Evolutionary conservation across 345 rosid genomes (phyloP), one percentile per base, ranked within the genome.

Genomic region (Passiflora organensis): DNA sequence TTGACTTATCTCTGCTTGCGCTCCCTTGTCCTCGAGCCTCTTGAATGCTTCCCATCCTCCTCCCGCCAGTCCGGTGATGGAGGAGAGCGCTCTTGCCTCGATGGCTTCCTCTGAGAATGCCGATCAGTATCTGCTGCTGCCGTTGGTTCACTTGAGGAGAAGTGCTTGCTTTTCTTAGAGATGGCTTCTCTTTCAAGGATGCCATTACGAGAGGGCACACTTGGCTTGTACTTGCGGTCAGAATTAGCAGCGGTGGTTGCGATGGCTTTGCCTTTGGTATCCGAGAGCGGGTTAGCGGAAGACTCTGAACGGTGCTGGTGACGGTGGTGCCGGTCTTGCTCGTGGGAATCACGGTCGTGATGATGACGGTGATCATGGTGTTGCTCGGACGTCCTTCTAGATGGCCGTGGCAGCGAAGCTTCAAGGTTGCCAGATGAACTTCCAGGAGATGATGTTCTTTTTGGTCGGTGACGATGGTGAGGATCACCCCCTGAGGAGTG

Each of bases 51-150:
- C 0, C 51, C 58, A 11, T 81, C 80, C 36, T 66, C 83, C 53
- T 73, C 76, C 79, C 80, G 46, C 19, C 75, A 78, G 0, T 60
- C 72, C n/a, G n/a, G n/a, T 0, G 71, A 77, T 0, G 80, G 81
- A 1, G 91, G 82, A 8, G 96, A 83, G 0, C 81, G 74, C 64
- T 87, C 85, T n/a, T 84, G 81, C 80, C 95, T 84, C 0, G 83
- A 82, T 5, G 90, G 84, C 82, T 79, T 91, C 76, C 98, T 82
- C 82, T 91, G 86, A 62, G 86, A 91, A 73, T 91, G 98, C 69
- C 89, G 72, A 24, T 88, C 96, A 59, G 2, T 25, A 28, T 0
- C 62, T 10, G 25, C 59, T 0, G 34, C 28, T 12, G 65, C 67
- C 10, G 67, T 43, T 34, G 60, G 60, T 43, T 48, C 71, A 2